Evolutionary conservation across 306 rosid genomes (phyloP).

Genomic region (Astragalus glycyphyllos): DNA sequence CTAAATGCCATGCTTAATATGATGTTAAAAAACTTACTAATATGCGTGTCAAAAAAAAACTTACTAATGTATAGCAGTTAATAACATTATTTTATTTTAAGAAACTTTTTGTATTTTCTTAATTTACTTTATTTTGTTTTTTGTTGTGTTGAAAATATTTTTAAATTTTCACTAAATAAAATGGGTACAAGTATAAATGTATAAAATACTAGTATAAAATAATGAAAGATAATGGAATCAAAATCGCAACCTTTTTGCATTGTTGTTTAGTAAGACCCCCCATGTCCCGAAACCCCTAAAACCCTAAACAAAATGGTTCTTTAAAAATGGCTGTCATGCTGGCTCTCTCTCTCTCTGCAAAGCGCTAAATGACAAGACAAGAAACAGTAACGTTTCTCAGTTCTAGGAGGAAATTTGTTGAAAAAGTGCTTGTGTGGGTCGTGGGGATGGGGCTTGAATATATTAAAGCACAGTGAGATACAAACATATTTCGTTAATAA

Average conservation of each 20-base stretch:
- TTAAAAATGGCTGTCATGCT: conserved; percentile 49
- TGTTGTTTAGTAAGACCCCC: conserved; percentile 40
- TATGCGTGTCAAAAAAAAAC: too few species aligned
- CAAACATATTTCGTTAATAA: too few species aligned
- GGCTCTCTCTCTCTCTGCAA: conserved; percentile 50
- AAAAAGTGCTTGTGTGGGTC: conserved; percentile 4
- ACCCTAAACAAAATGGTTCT: conserved; percentile 57
- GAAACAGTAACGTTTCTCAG: conserved; percentile 69
- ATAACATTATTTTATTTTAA: too few species aligned
- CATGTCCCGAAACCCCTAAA: conserved; percentile 65
- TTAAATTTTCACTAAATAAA: not conserved
- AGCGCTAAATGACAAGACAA: conserved; percentile 79
- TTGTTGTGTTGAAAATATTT: too few species aligned
- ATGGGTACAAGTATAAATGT: not conserved
- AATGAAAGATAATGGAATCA: conserved; percentile 14
- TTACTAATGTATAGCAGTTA: too few species aligned
- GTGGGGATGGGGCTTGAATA: conserved; percentile 40
- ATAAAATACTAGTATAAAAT: not conserved
- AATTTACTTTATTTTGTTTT: too few species aligned
- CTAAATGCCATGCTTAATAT: too few species aligned
- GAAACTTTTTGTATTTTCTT: too few species aligned
- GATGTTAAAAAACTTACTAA: too few species aligned
- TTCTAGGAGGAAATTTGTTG: conserved; percentile 59
- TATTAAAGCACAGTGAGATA: too few species aligned
- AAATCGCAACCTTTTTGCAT: not conserved